Conservation (phyloP, 1,284 basidiomycete species). For the Nidula niveotomentosa region DNA sequence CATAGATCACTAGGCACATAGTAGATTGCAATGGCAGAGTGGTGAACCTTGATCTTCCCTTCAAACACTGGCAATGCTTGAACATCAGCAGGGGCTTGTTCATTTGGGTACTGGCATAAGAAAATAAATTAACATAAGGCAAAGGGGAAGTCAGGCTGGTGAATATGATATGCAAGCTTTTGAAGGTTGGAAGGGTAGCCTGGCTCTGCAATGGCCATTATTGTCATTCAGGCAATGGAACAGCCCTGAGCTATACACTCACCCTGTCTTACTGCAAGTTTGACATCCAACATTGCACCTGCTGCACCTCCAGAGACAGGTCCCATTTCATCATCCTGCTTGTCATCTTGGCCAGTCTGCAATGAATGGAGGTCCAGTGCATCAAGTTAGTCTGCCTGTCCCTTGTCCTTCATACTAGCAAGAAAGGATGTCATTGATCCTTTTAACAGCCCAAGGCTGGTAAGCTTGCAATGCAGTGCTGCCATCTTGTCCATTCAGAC, state of each 20-base stretch:
- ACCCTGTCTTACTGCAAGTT: slow-evolving; percentile 3
- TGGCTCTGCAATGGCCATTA: slow-evolving; percentile 8
- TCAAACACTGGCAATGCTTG: slow-evolving; percentile 1
- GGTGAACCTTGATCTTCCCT: slow-evolving; percentile 8
- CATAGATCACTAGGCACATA: slow-evolving; percentile 26
- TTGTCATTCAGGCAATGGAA: no score
- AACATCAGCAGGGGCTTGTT: not conserved
- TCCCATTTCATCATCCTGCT: no score
- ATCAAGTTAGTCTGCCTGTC: no score
- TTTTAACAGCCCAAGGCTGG: slow-evolving; percentile 15
- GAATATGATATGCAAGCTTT: slow-evolving; percentile 7
- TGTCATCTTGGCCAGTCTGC: no score
- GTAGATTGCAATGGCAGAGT: slow-evolving; percentile 15
- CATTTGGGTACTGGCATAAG: slow-evolving; percentile 7
- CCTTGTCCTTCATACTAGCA: not conserved
- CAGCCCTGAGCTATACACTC: no score
- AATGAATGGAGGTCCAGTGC: no score
- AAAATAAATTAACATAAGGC: slow-evolving; percentile 7
- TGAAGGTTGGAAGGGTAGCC: slow-evolving; percentile 9
- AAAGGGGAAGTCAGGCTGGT: slow-evolving; percentile 11
- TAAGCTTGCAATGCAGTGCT: slow-evolving; percentile 13
- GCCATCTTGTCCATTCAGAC: slow-evolving; percentile 23
- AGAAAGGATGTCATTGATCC: not conserved
- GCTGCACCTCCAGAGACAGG: no score
- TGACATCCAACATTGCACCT: not conserved